A percentile compares a stretch with the other conserved stretches of the same genome.
These are phyloP conservation scores for Actinomortierella ambigua DNA, from an alignment of 371 early-diverging fungal genomes.

Conservation along the genomic window DNA sequence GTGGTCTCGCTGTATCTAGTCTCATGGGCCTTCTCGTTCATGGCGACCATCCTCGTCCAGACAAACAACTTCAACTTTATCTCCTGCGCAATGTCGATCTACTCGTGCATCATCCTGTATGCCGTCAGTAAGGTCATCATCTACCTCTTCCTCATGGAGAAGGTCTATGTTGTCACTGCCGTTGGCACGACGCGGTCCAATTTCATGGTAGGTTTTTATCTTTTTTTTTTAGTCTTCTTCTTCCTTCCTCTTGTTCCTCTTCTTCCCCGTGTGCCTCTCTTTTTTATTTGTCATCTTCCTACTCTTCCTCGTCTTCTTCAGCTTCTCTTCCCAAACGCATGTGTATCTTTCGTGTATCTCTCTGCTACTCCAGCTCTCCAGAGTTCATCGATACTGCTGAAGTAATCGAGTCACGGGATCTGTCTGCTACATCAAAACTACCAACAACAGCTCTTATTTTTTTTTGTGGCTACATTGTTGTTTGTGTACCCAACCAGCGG, in stretches of 20 bases:
- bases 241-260: no score
- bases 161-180: slow-evolving; percentile 49
- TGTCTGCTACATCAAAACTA: no score
- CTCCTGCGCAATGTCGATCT: slow-evolving; percentile 55
- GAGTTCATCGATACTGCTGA: not conserved
- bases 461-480: no score
- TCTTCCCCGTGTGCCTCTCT: not conserved
- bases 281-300: slow-evolving; percentile 3
- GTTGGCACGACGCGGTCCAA: slow-evolving; percentile 25
- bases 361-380: not conserved
- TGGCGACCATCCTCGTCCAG: slow-evolving; percentile 56
- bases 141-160: slow-evolving; percentile 61
- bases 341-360: not conserved
- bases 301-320: slow-evolving; percentile 33
- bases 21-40: slow-evolving; percentile 56
- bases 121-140: slow-evolving; percentile 52
- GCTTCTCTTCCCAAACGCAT: slow-evolving; percentile 40
- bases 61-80: slow-evolving; percentile 59
- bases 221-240: slow-evolving; percentile 1
- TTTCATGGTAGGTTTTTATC: slow-evolving; percentile 21
- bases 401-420: not conserved
- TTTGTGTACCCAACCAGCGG: no score
- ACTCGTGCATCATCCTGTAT: slow-evolving; percentile 49
- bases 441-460: no score
- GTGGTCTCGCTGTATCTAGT: slow-evolving; percentile 49